Evolutionary conservation across 257 asterid species (phyloP).

Genomic region (Fraxinus quadrangulata): DNA sequence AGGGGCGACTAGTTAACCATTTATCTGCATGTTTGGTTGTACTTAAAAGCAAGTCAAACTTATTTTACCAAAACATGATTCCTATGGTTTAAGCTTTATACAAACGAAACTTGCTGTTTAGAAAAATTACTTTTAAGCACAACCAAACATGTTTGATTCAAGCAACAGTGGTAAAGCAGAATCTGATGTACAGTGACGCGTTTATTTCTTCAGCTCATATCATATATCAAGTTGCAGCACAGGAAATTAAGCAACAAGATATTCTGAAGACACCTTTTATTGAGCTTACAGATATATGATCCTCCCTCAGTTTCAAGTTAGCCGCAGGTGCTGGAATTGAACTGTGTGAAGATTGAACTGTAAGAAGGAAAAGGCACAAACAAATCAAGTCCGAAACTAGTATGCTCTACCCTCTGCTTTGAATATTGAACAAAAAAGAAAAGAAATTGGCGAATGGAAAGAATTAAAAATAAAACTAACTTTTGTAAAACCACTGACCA

Average conservation of each 20-base stretch:
- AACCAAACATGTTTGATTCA: background rate
- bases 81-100: background rate
- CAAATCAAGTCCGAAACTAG: conserved; percentile 6
- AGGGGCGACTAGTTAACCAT: background rate
- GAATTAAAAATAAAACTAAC: conserved; percentile 8
- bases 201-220: background rate
- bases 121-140: background rate
- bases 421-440: conserved; percentile 18
- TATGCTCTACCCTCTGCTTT: background rate
- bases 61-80: background rate
- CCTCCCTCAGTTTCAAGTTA: conserved; percentile 49
- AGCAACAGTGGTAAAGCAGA: background rate
- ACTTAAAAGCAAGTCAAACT: background rate
- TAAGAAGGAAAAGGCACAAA: conserved; percentile 26
- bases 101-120: background rate
- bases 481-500: conserved; percentile 7
- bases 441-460: background rate
- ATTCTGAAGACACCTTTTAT: background rate
- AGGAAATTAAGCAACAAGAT: background rate
- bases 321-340: conserved; percentile 59
- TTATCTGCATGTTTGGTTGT: background rate
- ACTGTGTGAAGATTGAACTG: conserved; percentile 64
- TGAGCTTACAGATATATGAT: conserved; percentile 65
- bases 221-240: conserved; percentile 1
- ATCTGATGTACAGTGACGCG: background rate